These are phyloP conservation scores for Colletotrichum theobromicola DNA, from an alignment of 2,329 filamentous ascomycete genomes.

Conservation along the genomic window DNA sequence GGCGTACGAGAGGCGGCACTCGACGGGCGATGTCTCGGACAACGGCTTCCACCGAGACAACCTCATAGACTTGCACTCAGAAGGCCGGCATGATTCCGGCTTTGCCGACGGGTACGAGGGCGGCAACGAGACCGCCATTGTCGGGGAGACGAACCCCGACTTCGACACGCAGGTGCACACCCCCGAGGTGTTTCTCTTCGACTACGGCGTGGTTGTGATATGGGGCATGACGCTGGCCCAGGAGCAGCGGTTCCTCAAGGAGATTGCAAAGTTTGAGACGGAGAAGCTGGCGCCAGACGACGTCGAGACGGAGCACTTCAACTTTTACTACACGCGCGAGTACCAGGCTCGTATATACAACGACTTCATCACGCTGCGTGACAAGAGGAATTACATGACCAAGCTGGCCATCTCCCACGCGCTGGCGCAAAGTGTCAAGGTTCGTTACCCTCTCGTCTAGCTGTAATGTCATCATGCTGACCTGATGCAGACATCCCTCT, in stretches of 20 bases:
- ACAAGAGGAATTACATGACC: constrained; percentile 97
- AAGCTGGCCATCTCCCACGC: constrained; percentile 97
- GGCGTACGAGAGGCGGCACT: constrained; percentile 72
- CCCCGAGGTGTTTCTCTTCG: constrained; percentile 93
- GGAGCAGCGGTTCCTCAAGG: constrained; percentile 89
- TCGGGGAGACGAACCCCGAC: constrained; percentile 62
- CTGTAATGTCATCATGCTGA: neutral
- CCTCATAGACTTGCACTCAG: constrained; percentile 64
- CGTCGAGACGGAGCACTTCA: constrained; percentile 96
- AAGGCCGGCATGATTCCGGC: constrained; percentile 36
- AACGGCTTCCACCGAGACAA: constrained; percentile 60
- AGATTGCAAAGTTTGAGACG: constrained; percentile 91
- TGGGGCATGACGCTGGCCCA: constrained; percentile 96
- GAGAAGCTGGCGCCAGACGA: constrained; percentile 90
- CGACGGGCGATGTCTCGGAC: constrained; percentile 73
- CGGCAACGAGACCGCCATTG: constrained; percentile 32
- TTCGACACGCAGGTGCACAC: constrained; percentile 90
- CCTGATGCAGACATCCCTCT: constrained; percentile 76
- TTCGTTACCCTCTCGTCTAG: constrained; percentile 32
- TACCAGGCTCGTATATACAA: constrained; percentile 99
- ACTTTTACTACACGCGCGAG: constrained; percentile 98
- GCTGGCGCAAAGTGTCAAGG: constrained; percentile 93
- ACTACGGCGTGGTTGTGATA: constrained; percentile 96
- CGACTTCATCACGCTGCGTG: constrained; percentile 93
- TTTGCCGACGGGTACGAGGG: constrained; percentile 32